Base-by-base conservation (phyloP, 202 grass and related monocot genomes). In the Tripidium arundinaceum region DNA sequence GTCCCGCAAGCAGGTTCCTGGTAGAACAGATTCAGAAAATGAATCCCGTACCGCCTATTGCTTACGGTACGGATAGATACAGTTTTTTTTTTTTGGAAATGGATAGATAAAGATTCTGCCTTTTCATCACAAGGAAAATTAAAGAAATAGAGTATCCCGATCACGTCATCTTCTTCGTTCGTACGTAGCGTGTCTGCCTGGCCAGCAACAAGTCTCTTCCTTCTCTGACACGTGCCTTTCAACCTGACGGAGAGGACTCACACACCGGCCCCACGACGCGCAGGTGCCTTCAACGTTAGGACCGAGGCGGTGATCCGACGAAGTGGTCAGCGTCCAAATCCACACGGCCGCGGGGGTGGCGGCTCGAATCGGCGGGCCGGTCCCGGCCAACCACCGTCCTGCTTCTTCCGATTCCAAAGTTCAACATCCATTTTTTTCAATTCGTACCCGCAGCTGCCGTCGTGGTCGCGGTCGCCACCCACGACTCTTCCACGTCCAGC, bases 381-480 rank as follows among this genome's bases (percentile, higher is more conserved):
- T 21, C 1, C 38, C 19, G 49, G 16, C 27, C 69, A 58, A 59
- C 77, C 21, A 68, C 77, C 45, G 25, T 24, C 27, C 14, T 11
- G 2, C 40, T 45, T 15, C 62, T 12, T 55, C 33, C 79, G 75
- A 79, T 79, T 66, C 29, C 59, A 33, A 27, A 21, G 15, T 15
- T 22, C 60, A 45, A 37, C 42, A 18, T 19, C 75, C 60, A n/a
- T 37, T 6, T 55, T 73, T 55, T 25, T 33, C 31, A 57, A 25
- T 58, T 58, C 36, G 34, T 8, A 38, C 73, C 50, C 52, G 19
- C 18, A 36, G 21, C 66, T 46, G 14, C 33, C 47, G 42, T 39
- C 61, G 36, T 40, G 22, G 60, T 65, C 42, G 65, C 42, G 47
- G 61, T 69, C 69, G 70, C 80, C 84, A 78, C 65, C 77, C 83